Evolutionary conservation across 2,329 filamentous ascomycete genomes (phyloP), one percentile per base, ranked within the genome.

Genomic region (Diaporthe ampelina): DNA sequence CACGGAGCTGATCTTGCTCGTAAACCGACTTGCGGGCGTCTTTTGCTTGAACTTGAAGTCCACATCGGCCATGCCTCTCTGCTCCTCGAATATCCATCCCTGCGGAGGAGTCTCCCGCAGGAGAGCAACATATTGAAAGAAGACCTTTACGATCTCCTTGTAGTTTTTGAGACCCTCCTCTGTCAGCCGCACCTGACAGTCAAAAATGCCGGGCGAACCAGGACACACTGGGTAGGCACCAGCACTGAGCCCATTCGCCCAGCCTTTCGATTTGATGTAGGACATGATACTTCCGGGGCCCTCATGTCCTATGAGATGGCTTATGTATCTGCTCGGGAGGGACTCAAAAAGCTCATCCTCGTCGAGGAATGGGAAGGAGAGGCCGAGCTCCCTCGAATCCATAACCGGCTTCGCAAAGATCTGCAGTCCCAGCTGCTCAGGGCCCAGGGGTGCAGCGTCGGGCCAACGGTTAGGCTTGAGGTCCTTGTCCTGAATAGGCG

Each of bases 31-130:
- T 1, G 96, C 95, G 1, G 94, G 94, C 2, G 92, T 94, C 86
- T 98, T 98, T 81, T 98, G 94, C 83, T 92, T 94, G 84, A 97
- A 99, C 77, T 94, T 94, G 88, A 99, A 99, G 78, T 97, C 94
- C 17, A 98, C 94, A 78, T 98, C 95, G 58, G 94, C 92, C 85
- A 98, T 92, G 48, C 92, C 92, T 83, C 95, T 96, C 83, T 97
- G 94, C 84, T 99, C 97, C 43, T 97, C 91, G 74, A 97, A 95
- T 74, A 98, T 95, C 97, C 97, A 98, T 81, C 97, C 88, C 78
- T 97, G 93, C 0, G 96, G 95, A 7, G 93, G 90, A 3, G 89
- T 88, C 79, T 97, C 94, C 76, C 91, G 92, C 73, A 99, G 89
- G 82, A 99, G 90, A 15, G 95, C 92, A 76, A 98, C 92, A 80